phyloP scores from a whole-genome alignment of 352 stramenopile species.

The Phytopythium boreale region DNA sequence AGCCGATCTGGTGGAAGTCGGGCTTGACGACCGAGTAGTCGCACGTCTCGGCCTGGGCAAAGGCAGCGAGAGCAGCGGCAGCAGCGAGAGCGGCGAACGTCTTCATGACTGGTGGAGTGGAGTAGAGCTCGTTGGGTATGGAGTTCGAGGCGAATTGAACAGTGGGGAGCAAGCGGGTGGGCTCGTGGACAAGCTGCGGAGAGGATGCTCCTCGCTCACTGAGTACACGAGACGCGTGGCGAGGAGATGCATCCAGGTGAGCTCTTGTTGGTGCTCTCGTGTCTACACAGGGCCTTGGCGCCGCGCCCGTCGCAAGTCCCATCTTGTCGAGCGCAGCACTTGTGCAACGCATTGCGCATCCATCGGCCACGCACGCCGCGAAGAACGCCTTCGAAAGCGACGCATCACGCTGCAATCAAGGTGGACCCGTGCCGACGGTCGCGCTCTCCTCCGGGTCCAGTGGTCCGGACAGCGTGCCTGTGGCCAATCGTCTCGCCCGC shows the following conservation, averaged over 20 bases:
- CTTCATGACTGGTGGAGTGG: conserved; percentile 1
- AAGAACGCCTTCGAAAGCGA: not conserved
- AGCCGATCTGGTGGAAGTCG: conserved; percentile 11
- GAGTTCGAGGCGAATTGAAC: conserved; percentile 6
- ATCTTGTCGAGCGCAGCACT: too few species aligned
- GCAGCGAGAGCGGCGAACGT: not conserved
- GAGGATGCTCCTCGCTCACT: not conserved
- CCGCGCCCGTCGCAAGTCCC: too few species aligned
- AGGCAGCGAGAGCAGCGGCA: not conserved
- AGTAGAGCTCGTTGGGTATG: not conserved
- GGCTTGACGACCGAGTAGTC: conserved; percentile 14
- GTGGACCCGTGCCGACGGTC: not conserved
- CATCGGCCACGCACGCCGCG: too few species aligned
- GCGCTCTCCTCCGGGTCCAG: not conserved
- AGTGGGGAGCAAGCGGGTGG: not conserved
- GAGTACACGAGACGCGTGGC: not conserved
- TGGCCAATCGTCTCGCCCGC: not conserved
- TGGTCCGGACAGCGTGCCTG: not conserved
- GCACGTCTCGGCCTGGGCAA: conserved; percentile 7
- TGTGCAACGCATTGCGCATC: not conserved
- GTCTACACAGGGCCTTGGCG: too few species aligned
- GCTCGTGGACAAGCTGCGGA: too few species aligned
- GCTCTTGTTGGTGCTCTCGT: too few species aligned
- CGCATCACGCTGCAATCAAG: not conserved
- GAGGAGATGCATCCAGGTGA: too few species aligned